Evolutionary conservation across 2,329 filamentous ascomycete genomes (phyloP), one percentile per base, ranked within the genome.

Genomic region (Nemania sp.): DNA sequence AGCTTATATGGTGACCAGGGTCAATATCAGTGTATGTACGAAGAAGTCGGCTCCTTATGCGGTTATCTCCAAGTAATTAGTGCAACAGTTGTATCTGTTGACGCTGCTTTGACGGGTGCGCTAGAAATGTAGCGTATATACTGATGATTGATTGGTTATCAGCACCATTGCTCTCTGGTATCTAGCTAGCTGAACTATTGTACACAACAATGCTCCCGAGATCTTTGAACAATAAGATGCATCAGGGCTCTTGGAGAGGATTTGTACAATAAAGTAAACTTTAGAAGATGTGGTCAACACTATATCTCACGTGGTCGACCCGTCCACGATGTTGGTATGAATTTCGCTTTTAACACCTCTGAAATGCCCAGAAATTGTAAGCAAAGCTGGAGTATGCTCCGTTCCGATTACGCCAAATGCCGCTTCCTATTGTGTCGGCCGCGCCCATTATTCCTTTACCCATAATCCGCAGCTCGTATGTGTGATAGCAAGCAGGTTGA

Each of bases 391-490:
- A 39, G 24, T 47, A 49, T 57, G 48, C 48, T 42, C 40, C 48
- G 22, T 55, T 39, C 44, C 44, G 23, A 47, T 48, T 55, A 57
- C 51, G 54, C 51, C 51, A 55, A 54, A 60, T 57, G 54, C 37
- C 50, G 46, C 44, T 36, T 31, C 20, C 28, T 31, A 22, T 40
- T n/a, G 19, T 40, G 30, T 42, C 7, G 24, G 22, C 47, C 37
- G 28, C 36, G 42, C 53, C 42, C 49, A 23, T 42, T 34, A 42
- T 51, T 26, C 43, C 36, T 46, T 51, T 37, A 41, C 48, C 37
- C 26, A 46, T 44, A 40, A 36, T 54, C 36, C 48, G 51, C 47
- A 24, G 26, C 26, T 17, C 24, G 40, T 54, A 46, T 43, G 43
- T 52, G 30, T 33, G 40, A 36, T 40, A 42, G 44, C 26, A 41